Evolutionary conservation across 2,329 filamentous ascomycete genomes (phyloP).

Genomic region (Penicillium sp.): DNA sequence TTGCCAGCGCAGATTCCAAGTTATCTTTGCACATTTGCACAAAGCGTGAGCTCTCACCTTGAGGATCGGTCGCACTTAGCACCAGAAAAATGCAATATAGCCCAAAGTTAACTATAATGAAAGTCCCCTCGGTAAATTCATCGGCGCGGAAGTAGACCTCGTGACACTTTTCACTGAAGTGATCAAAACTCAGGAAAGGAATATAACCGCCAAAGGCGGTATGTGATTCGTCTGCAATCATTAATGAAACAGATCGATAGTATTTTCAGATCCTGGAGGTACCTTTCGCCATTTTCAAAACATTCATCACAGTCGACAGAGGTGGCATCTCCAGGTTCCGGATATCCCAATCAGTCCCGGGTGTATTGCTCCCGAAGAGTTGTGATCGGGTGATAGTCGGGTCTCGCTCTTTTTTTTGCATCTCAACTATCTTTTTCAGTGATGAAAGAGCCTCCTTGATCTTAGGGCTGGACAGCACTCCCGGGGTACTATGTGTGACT

Average conservation of each 20-base stretch:
- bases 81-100: conserved; percentile 39
- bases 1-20: conserved; percentile 41
- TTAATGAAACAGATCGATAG: too few relatives aligned
- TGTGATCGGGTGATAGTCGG: too few relatives aligned
- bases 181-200: conserved; percentile 31
- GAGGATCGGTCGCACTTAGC: conserved; percentile 15
- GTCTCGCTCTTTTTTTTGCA: conserved; percentile 29
- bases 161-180: conserved; percentile 38
- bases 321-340: conserved; percentile 36
- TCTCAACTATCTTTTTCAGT: conserved; percentile 36
- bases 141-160: conserved; percentile 42
- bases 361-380: too few relatives aligned
- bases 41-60: conserved; percentile 28
- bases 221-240: conserved; percentile 19
- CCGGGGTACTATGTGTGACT: conserved; percentile 32
- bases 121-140: conserved; percentile 38
- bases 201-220: conserved; percentile 25
- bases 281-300: conserved; percentile 35
- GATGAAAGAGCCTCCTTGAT: conserved; percentile 37
- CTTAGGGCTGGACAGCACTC: conserved; percentile 33
- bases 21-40: conserved; percentile 39
- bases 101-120: conserved; percentile 37
- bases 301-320: conserved; percentile 27
- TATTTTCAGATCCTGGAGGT: too few relatives aligned
- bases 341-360: conserved; percentile 25